Evolutionary conservation across 805 yeast genomes (phyloP).

Genomic region (Metschnikowia orientalis): DNA sequence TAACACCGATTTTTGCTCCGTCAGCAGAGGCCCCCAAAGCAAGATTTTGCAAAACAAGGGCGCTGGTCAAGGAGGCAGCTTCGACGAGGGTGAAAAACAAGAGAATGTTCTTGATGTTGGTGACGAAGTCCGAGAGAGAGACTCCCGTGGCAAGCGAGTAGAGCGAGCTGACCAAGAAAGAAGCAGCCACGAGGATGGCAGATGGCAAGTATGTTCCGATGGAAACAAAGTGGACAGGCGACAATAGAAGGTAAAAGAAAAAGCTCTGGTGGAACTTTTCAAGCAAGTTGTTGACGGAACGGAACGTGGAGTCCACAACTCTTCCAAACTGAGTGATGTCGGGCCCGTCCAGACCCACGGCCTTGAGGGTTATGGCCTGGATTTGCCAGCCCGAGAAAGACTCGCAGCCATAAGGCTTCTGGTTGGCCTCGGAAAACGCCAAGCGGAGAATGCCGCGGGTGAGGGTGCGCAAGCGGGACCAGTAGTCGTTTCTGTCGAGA

Average conservation of each 20-base stretch:
- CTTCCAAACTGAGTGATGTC: conserved; percentile 93
- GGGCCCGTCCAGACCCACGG: conserved; percentile 48
- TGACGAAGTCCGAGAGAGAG: conserved; percentile 18
- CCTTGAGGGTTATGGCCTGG: conserved; percentile 80
- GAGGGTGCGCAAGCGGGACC: conserved; percentile 54
- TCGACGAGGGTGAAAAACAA: conserved; percentile 28
- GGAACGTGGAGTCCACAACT: conserved; percentile 76
- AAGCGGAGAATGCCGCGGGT: conserved; percentile 62
- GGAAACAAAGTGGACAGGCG: conserved; percentile 79
- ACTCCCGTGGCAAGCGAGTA: conserved; percentile 49
- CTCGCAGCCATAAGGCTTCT: conserved; percentile 68
- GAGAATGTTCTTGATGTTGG: conserved; percentile 23
- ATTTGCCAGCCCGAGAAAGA: conserved; percentile 96
- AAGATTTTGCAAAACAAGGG: conserved; percentile 26
- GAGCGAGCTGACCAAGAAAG: conserved; percentile 66
- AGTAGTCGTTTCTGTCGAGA: conserved; percentile 45
- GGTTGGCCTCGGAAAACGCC: conserved; percentile 64
- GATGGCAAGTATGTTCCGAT: conserved; percentile 91
- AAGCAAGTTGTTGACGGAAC: conserved; percentile 84
- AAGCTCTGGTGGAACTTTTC: conserved; percentile 98
- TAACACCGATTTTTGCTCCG: conserved; percentile 1
- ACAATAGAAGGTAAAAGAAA: conserved; percentile 80
- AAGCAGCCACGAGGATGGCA: conserved; percentile 65
- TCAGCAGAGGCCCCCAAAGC: conserved; percentile 7
- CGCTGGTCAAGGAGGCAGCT: conserved; percentile 19